A percentile compares a stretch with the other conserved stretches of the same genome.
These are phyloP conservation scores for Fusarium lyarnte DNA, from an alignment of 2,329 filamentous ascomycete genomes.

Conservation along the genomic window DNA sequence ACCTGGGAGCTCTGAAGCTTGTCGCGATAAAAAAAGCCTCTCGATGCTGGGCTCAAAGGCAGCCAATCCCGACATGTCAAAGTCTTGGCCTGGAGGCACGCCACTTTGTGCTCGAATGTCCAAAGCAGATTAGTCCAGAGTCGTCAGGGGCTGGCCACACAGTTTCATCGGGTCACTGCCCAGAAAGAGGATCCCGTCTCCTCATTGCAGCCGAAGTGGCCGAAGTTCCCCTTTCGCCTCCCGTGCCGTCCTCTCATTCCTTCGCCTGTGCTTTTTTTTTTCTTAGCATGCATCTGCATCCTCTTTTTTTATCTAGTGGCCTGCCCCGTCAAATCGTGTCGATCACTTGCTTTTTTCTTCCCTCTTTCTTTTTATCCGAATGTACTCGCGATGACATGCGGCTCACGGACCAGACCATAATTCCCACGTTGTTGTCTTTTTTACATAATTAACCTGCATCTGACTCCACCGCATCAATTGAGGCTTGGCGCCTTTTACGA, in stretches of 20 bases:
- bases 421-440: neutral
- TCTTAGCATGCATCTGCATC: neutral
- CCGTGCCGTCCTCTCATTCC: neutral
- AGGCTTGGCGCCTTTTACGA: constrained; percentile 7
- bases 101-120: neutral
- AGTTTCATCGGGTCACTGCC: neutral
- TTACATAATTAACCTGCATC: constrained; percentile 23
- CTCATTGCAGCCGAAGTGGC: constrained; percentile 8
- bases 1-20: neutral
- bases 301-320: constrained; percentile 4
- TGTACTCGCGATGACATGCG: neutral
- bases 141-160: constrained; percentile 5
- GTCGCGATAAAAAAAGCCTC: neutral
- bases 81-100: neutral
- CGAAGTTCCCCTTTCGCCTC: neutral
- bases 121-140: neutral
- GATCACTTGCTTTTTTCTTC: constrained; percentile 12
- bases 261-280: neutral
- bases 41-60: neutral
- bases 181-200: neutral
- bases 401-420: constrained; percentile 20
- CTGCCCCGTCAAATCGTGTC: neutral
- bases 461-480: constrained; percentile 5
- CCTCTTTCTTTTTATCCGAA: neutral
- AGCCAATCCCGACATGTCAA: constrained; percentile 8